Evolutionary conservation across 1,139 yeast species (phyloP).

Genomic region (Tardiomyces digboiensis): DNA sequence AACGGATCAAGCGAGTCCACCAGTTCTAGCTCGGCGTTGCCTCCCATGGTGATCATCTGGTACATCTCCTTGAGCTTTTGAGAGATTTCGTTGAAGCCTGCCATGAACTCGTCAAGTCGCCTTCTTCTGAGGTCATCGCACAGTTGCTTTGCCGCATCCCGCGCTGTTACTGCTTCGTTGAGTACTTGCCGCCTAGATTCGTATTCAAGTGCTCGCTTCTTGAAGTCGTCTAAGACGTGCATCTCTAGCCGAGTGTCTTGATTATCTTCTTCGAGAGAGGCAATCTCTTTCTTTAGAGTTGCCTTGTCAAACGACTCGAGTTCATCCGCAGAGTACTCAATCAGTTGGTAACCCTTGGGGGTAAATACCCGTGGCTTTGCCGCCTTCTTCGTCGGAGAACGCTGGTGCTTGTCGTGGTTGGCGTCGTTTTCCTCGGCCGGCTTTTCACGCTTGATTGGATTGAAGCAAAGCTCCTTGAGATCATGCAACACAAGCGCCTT

Average conservation of each 20-base stretch:
- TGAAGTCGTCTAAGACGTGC: constrained; percentile 71
- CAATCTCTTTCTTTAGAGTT: constrained; percentile 43
- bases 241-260: constrained; percentile 57
- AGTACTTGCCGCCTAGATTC: constrained; percentile 53
- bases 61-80: constrained; percentile 93
- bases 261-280: constrained; percentile 46
- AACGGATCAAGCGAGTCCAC: constrained; percentile 98
- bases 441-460: constrained; percentile 8
- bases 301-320: constrained; percentile 42
- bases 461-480: constrained; percentile 13
- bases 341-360: constrained; percentile 5
- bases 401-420: constrained; percentile 8
- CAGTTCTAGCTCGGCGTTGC: constrained; percentile 93
- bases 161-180: constrained; percentile 51
- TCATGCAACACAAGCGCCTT: constrained; percentile 20
- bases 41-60: constrained; percentile 98
- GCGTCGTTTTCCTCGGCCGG: constrained; percentile 9
- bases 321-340: constrained; percentile 41
- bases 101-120: constrained; percentile 85
- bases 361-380: constrained; percentile 10
- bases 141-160: constrained; percentile 55
- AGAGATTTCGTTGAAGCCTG: constrained; percentile 82
- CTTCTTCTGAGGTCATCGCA: constrained; percentile 66
- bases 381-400: background rate
- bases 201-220: constrained; percentile 55